Percentiles rank a stretch among this genome's conserved stretches.
Evolutionary conservation across 202 grass and related monocot species (phyloP).

Genomic region (Schoenoplectus triqueter): DNA sequence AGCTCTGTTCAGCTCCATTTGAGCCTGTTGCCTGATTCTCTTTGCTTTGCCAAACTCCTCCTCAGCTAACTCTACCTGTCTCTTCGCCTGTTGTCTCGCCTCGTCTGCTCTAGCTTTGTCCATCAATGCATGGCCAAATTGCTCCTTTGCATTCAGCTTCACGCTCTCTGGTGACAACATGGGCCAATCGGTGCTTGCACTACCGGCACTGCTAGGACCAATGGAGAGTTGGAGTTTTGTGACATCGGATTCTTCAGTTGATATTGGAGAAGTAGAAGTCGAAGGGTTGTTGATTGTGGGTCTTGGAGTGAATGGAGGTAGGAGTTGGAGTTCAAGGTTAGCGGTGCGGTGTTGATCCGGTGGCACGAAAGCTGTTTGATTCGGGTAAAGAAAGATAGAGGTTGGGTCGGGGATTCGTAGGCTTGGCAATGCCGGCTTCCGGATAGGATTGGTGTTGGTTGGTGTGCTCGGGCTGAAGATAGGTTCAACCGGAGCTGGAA

Average conservation of each 20-base stretch:
- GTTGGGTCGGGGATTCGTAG: constrained; percentile 32
- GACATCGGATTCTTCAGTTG: constrained; percentile 29
- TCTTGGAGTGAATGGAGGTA: constrained; percentile 41
- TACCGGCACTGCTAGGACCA: neutral
- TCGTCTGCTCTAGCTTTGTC: constrained; percentile 48
- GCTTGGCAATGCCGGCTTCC: constrained; percentile 9
- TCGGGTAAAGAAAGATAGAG: constrained; percentile 23
- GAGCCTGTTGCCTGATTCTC: constrained; percentile 52
- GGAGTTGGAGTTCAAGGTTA: constrained; percentile 45
- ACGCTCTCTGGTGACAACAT: constrained; percentile 4
- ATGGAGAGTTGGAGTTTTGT: constrained; percentile 43
- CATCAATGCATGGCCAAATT: constrained; percentile 32
- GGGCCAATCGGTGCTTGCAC: neutral
- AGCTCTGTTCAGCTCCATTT: constrained; percentile 45
- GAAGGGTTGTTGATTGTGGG: neutral
- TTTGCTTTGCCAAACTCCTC: constrained; percentile 44
- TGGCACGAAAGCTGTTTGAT: neutral
- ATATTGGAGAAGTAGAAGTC: constrained; percentile 15
- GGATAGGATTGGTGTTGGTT: constrained; percentile 32
- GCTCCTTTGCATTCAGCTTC: constrained; percentile 31
- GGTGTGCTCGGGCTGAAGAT: constrained; percentile 37
- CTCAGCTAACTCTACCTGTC: constrained; percentile 50
- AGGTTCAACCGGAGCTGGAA: constrained; percentile 12
- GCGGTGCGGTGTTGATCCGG: neutral
- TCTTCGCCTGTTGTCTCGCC: constrained; percentile 44